Evolutionary conservation across 768 basidiomycete genomes (phyloP).

Genomic region (Suillus spraguei): DNA sequence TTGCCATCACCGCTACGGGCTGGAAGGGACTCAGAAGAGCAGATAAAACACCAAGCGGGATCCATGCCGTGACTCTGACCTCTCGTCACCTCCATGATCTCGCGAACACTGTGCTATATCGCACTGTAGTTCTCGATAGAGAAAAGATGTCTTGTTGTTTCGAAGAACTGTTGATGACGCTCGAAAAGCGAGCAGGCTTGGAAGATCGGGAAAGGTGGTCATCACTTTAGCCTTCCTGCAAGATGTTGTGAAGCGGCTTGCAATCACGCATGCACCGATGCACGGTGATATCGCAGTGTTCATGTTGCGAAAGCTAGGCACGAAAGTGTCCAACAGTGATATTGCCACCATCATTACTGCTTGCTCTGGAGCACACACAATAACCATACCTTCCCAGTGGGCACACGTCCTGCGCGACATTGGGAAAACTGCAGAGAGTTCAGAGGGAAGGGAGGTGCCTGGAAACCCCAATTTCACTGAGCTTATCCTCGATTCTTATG

Average conservation of each 20-base stretch:
- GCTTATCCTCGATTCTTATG: slow-evolving; percentile 15
- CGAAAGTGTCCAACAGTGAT: slow-evolving; percentile 24
- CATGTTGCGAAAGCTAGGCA: slow-evolving; percentile 16
- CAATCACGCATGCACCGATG: slow-evolving; percentile 31
- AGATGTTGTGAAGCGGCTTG: slow-evolving; percentile 39
- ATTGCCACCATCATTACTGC: slow-evolving; percentile 28
- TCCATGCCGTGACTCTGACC: slow-evolving; percentile 25
- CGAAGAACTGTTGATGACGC: slow-evolving; percentile 37
- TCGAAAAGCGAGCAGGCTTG: slow-evolving; percentile 3
- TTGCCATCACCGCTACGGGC: background rate
- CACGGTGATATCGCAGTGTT: slow-evolving; percentile 9
- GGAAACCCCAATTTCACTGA: background rate
- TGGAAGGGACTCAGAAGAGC: background rate
- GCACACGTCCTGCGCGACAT: slow-evolving; percentile 8
- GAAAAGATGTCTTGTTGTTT: slow-evolving; percentile 34
- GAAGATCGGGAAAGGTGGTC: too few relatives aligned
- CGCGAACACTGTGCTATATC: slow-evolving; percentile 40
- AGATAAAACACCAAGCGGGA: slow-evolving; percentile 16
- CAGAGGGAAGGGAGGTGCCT: background rate
- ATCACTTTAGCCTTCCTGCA: slow-evolving; percentile 28
- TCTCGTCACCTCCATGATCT: slow-evolving; percentile 33
- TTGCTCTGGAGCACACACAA: slow-evolving; percentile 36
- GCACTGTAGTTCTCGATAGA: slow-evolving; percentile 39
- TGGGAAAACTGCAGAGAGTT: slow-evolving; percentile 9
- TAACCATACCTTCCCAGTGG: slow-evolving; percentile 29